phyloP scores from a whole-genome alignment of 345 rosid species.

The Populus euphratica region DNA sequence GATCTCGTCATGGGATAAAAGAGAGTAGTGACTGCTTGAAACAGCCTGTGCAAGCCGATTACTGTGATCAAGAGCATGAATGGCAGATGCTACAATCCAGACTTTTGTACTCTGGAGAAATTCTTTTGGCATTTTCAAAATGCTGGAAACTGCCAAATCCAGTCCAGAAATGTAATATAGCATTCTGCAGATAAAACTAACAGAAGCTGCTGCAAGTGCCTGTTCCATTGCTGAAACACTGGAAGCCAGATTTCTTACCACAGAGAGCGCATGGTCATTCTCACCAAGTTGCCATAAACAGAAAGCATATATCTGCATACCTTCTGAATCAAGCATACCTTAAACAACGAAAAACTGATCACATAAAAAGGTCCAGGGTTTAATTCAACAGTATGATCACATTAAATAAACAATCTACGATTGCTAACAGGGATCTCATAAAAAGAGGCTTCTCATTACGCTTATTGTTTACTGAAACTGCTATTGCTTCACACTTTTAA shows the following conservation, averaged over 20 bases:
- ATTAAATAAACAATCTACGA: not conserved
- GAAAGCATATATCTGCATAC: slow-evolving; percentile 76
- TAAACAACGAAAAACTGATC: slow-evolving; percentile 15
- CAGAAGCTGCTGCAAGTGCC: slow-evolving; percentile 50
- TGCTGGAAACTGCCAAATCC: slow-evolving; percentile 61
- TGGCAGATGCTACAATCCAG: slow-evolving; percentile 65
- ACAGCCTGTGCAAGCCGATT: slow-evolving; percentile 59
- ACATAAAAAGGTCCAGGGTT: not conserved
- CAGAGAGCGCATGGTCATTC: slow-evolving; percentile 59
- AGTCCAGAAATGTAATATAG: slow-evolving; percentile 70
- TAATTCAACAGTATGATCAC: not conserved
- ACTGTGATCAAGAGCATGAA: slow-evolving; percentile 69
- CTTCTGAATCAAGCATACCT: slow-evolving; percentile 73
- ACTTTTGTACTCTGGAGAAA: slow-evolving; percentile 61
- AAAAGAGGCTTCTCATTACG: not conserved
- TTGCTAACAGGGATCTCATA: not conserved
- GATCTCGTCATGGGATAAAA: slow-evolving; percentile 52
- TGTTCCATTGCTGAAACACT: slow-evolving; percentile 54
- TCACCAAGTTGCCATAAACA: slow-evolving; percentile 82
- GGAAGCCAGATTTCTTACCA: slow-evolving; percentile 54
- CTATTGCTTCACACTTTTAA: not conserved
- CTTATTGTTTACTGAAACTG: not conserved
- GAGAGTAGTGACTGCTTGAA: slow-evolving; percentile 47
- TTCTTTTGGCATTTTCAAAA: slow-evolving; percentile 72
- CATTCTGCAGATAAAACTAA: slow-evolving; percentile 79